These are phyloP conservation scores for Pestalotiopsis sp. DNA, from an alignment of 2,329 filamentous ascomycete species.

Conservation along the genomic window DNA sequence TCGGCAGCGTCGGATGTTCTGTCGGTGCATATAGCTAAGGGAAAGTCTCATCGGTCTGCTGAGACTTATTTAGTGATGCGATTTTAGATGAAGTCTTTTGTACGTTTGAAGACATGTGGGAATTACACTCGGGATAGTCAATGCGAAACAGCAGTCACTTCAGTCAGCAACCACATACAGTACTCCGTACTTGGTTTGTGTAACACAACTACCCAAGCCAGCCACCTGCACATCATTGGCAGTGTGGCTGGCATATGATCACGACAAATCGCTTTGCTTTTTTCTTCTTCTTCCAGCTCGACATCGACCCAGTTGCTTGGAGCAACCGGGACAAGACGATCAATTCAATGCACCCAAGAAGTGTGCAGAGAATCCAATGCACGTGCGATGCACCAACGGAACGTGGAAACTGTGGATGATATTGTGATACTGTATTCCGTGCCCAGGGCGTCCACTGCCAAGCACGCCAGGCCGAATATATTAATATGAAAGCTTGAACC, in stretches of 20 bases:
- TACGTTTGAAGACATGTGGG: background rate
- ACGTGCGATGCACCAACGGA: background rate
- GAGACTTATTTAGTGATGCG: background rate
- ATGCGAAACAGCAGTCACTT: background rate
- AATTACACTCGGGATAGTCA: background rate
- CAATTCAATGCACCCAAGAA: background rate
- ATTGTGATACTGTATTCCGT: background rate
- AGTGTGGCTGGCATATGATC: background rate
- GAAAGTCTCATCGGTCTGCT: background rate
- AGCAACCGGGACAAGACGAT: background rate
- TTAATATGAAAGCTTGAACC: background rate
- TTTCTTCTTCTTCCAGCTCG: background rate
- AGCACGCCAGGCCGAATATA: background rate
- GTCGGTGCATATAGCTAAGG: background rate
- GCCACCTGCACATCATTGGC: background rate
- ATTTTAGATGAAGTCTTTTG: background rate
- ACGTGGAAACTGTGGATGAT: background rate
- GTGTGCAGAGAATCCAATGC: background rate
- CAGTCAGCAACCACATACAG: background rate
- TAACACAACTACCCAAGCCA: too few species aligned
- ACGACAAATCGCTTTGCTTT: background rate
- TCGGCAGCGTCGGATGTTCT: background rate
- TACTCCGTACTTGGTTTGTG: background rate
- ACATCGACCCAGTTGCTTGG: background rate
- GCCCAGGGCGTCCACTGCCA: background rate